Conservation (phyloP, 2,329 filamentous ascomycete species). For the Pseudopithomyces maydicus region DNA sequence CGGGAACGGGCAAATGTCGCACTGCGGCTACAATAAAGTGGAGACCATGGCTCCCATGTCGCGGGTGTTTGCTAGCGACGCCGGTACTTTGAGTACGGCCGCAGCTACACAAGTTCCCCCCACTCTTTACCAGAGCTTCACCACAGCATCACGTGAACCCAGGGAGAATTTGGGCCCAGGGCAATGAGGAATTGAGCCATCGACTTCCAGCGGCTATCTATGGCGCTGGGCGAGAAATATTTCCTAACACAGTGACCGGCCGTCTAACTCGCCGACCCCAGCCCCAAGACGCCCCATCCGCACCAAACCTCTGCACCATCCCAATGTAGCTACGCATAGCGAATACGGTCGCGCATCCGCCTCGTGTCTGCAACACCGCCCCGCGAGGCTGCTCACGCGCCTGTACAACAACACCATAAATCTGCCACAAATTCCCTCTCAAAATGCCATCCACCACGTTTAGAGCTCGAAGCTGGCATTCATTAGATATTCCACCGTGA, state of each 20-base stretch:
- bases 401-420: background rate
- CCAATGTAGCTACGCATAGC: constrained; percentile 1
- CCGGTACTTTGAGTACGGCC: no score
- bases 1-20: background rate
- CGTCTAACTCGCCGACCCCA: background rate
- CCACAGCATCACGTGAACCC: no score
- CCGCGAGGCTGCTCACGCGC: background rate
- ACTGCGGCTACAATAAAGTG: no score
- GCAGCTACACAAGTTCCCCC: no score
- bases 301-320: background rate
- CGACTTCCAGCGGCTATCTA: no score
- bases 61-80: no score
- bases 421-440: background rate
- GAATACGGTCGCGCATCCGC: constrained; percentile 1
- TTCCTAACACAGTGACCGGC: background rate
- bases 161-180: no score
- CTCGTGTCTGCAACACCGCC: constrained; percentile 5
- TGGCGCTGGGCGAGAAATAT: background rate
- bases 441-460: no score
- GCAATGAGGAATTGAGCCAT: no score
- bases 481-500: background rate
- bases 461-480: no score
- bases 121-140: no score
- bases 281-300: background rate
- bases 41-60: no score